phyloP scores from a whole-genome alignment of 805 yeast genomes.

The Candida methanosorbosa region DNA sequence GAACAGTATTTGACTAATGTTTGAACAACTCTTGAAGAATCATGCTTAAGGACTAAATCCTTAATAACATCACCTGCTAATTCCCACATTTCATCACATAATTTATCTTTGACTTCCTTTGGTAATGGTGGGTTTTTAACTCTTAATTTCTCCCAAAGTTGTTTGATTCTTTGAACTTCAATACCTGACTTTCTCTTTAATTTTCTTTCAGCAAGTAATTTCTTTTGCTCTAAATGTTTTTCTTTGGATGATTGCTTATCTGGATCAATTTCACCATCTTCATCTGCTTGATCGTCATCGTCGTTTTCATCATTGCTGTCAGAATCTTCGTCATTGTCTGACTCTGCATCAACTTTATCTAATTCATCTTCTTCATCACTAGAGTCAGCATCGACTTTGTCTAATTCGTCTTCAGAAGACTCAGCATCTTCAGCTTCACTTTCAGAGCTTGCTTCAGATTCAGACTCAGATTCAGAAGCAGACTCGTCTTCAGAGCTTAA shows the following conservation, averaged over 20 bases:
- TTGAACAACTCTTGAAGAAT: constrained; percentile 93
- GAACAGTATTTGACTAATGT: constrained; percentile 82
- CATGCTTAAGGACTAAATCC: constrained; percentile 90
- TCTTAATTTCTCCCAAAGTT: constrained; percentile 85
- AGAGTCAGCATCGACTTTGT: neutral
- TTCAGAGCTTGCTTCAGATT: constrained; percentile 8
- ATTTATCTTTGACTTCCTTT: constrained; percentile 63
- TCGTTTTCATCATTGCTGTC: constrained; percentile 24
- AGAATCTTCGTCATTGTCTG: constrained; percentile 18
- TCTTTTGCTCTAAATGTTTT: constrained; percentile 77
- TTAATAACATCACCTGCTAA: constrained; percentile 66
- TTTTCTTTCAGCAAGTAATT: constrained; percentile 72
- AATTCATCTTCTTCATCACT: constrained; percentile 20
- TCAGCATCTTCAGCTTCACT: constrained; percentile 7
- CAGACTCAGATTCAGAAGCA: constrained; percentile 15
- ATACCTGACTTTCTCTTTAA: constrained; percentile 79
- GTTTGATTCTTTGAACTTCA: constrained; percentile 77
- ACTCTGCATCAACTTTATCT: constrained; percentile 17
- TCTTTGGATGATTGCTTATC: constrained; percentile 46
- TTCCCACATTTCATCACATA: constrained; percentile 80
- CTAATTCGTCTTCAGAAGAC: constrained; percentile 2
- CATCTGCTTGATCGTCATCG: constrained; percentile 17
- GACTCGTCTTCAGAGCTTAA: no score
- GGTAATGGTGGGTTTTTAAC: constrained; percentile 78
- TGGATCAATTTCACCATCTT: constrained; percentile 22